These are phyloP conservation scores for Peronospora destructor DNA, from an alignment of 352 stramenopile genomes.

Conservation along the genomic window DNA sequence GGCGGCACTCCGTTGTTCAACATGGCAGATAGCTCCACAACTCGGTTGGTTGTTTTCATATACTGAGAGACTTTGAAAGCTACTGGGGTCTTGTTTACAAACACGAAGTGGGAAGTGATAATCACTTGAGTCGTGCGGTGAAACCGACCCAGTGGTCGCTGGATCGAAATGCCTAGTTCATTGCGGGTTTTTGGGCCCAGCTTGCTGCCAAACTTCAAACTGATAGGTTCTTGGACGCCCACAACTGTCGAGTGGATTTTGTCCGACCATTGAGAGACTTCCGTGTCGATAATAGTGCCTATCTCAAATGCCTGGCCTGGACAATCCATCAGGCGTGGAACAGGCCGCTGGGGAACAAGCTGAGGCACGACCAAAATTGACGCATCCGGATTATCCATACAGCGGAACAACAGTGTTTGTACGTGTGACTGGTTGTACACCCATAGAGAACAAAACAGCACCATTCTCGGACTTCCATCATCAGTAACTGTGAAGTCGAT, in stretches of 20 bases:
- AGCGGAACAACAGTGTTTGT: constrained; percentile 68
- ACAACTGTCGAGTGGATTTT: constrained; percentile 83
- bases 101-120: constrained; percentile 78
- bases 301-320: constrained; percentile 78
- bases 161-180: constrained; percentile 82
- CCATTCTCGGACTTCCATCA: constrained; percentile 75
- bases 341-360: constrained; percentile 51
- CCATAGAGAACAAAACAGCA: constrained; percentile 80
- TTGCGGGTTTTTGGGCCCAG: constrained; percentile 58
- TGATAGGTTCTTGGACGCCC: constrained; percentile 76
- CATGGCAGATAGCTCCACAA: constrained; percentile 51
- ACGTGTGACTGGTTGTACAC: constrained; percentile 89
- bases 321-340: constrained; percentile 83
- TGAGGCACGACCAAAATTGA: constrained; percentile 50
- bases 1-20: constrained; percentile 32
- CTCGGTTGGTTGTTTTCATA: constrained; percentile 48
- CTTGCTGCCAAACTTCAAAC: constrained; percentile 67
- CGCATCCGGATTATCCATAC: constrained; percentile 44
- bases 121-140: constrained; percentile 83
- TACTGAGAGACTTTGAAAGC: constrained; percentile 75
- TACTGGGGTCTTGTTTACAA: constrained; percentile 77
- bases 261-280: constrained; percentile 79
- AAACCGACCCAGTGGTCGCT: constrained; percentile 79
- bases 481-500: constrained; percentile 80
- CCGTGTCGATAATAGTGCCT: constrained; percentile 78